Conservation (phyloP, 768 basidiomycete species). For the Rubroboletus satanas region DNA sequence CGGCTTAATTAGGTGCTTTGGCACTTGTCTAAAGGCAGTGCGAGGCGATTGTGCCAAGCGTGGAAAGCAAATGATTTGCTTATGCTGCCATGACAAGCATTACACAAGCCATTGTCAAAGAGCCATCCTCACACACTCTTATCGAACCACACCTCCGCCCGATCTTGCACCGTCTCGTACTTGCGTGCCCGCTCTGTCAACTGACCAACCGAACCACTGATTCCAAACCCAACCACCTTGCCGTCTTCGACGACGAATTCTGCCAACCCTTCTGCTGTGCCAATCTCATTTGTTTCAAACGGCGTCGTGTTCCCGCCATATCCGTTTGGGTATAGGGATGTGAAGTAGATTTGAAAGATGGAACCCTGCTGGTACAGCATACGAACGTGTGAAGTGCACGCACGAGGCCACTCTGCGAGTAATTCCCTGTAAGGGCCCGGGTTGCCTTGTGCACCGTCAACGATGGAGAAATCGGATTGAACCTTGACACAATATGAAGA, state of each 20-base stretch:
- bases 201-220: constrained; percentile 13
- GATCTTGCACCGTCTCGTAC: constrained; percentile 19
- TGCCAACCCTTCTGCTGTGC: neutral
- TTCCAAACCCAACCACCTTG: constrained; percentile 29
- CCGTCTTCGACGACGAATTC: constrained; percentile 28
- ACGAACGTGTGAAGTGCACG: constrained; percentile 39
- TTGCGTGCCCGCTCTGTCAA: constrained; percentile 22
- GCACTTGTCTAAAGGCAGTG: too few relatives aligned
- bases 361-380: constrained; percentile 18
- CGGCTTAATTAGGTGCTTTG: too few relatives aligned
- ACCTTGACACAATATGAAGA: constrained; percentile 25
- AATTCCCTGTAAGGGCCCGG: constrained; percentile 14
- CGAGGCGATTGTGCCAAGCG: too few relatives aligned
- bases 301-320: constrained; percentile 36
- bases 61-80: too few relatives aligned
- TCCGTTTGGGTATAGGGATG: constrained; percentile 35
- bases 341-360: constrained; percentile 19
- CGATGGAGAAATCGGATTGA: constrained; percentile 26
- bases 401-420: constrained; percentile 31
- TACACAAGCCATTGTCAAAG: too few relatives aligned
- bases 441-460: constrained; percentile 17
- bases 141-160: constrained; percentile 33
- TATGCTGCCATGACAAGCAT: too few relatives aligned
- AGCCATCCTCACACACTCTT: too few relatives aligned
- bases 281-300: constrained; percentile 21